Evolutionary conservation across 1,139 yeast species (phyloP), one percentile per base, ranked within the genome.

Genomic region (Sugiyamaella novakii): DNA sequence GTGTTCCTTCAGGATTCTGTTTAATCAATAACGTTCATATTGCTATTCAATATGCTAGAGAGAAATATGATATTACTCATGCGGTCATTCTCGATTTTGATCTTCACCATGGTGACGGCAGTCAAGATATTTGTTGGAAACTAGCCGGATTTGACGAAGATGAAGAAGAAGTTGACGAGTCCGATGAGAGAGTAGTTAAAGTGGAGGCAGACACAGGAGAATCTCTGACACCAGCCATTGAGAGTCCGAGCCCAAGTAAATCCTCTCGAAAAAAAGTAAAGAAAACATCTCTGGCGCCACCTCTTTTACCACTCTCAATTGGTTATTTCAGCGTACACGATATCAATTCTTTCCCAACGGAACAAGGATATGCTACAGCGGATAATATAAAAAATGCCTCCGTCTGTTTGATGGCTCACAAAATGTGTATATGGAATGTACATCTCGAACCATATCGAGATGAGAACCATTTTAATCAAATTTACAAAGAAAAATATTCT

Each of bases 71-170:
- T 2, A 81, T 87, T 1, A 83, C 92, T 0, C 95, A 87, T 66
- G 89, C 89, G 14, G 92, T 85, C 1, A 84, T 87, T 22, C 70
- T 87, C 30, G 96, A 87, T 64, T 84, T 87, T 54, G 96, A 87
- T 66, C 73, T 87, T 45, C 96, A 87, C 62, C 96, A 87, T 62
- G 96, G 96, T n/a, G 96, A 87, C 66, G 96, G 96, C 3, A 79
- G 87, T 4, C 96, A 87, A 61, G 95, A 87, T 65, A 84, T 87
- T 22, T 83, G 94, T 58, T 87, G 92, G 91, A 84, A 83, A 59
- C 73, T 86, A 56, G 86, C 87, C 0, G 87, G 87, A 0, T 76
- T 80, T 56, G 80, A 78, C 50, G 58, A 46, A 3, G 50, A 35
- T 6, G 55, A 53, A 4, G 56, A 54, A 2, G 51, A 49, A 12